These are phyloP conservation scores for Funneliformis caledonium DNA, from an alignment of 371 early-diverging fungal species.

Conservation along the genomic window DNA sequence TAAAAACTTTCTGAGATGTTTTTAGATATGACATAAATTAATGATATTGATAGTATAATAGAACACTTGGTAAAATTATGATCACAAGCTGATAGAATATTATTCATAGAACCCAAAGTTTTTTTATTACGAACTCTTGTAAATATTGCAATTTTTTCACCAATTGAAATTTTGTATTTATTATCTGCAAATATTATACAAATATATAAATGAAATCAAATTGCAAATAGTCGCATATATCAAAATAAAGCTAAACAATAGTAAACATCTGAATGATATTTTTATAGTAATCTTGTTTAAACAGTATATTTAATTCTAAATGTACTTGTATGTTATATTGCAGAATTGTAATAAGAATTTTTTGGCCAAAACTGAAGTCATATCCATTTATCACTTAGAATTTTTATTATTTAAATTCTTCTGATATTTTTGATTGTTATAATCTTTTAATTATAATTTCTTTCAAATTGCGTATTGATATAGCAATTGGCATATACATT, in stretches of 20 bases:
- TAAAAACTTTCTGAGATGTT: neutral
- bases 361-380: neutral
- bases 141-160: neutral
- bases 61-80: no score
- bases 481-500: neutral
- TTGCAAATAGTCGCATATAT: neutral
- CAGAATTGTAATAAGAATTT: neutral
- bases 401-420: neutral
- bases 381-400: neutral
- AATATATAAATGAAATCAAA: neutral
- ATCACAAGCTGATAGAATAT: neutral
- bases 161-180: conserved; percentile 8
- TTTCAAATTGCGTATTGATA: neutral
- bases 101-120: neutral
- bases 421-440: neutral
- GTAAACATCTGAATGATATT: neutral
- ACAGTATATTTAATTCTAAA: neutral
- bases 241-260: neutral
- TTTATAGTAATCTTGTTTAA: neutral
- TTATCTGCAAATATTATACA: conserved; percentile 7
- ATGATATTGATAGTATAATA: neutral
- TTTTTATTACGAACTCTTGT: neutral
- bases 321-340: neutral
- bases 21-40: neutral
- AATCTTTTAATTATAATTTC: neutral